Conservation (phyloP, 2,329 filamentous ascomycete genomes). For the Aspergillus nomiae region DNA sequence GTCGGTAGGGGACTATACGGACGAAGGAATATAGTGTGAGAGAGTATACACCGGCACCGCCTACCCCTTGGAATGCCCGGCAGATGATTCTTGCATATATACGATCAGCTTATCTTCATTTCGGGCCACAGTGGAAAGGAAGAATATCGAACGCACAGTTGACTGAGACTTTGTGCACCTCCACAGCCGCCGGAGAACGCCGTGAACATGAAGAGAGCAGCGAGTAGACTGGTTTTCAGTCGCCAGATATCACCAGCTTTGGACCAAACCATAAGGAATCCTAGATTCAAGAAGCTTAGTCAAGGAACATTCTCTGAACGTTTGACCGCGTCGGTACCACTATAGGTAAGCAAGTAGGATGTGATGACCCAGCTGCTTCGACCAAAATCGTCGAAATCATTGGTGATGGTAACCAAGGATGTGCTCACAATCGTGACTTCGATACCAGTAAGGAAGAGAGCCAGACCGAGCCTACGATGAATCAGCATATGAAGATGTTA, state of each 20-base stretch:
- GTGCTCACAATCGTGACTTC: conserved; percentile 58
- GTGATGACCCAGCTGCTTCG: conserved; percentile 52
- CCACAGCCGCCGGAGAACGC: conserved; percentile 47
- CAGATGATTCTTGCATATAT: conserved; percentile 52
- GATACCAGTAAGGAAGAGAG: conserved; percentile 48
- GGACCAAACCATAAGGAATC: conserved; percentile 61
- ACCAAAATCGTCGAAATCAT: conserved; percentile 40
- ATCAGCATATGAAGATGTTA: background rate
- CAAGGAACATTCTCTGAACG: background rate
- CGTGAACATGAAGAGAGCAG: conserved; percentile 47
- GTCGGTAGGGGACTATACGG: conserved; percentile 55
- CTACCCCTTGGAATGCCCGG: conserved; percentile 43
- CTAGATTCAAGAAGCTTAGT: conserved; percentile 29
- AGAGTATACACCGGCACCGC: conserved; percentile 64
- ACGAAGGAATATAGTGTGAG: conserved; percentile 60
- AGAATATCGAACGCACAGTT: conserved; percentile 26
- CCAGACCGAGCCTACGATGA: conserved; percentile 10
- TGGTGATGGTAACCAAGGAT: conserved; percentile 50
- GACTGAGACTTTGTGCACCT: conserved; percentile 35
- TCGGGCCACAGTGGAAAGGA: background rate
- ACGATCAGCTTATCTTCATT: background rate
- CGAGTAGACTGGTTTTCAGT: conserved; percentile 46
- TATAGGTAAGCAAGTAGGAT: conserved; percentile 53
- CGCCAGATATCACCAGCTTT: conserved; percentile 63
- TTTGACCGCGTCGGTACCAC: conserved; percentile 30